Percentiles rank a stretch among this genome's conserved stretches.
phyloP scores from a whole-genome alignment of 1,284 basidiomycete genomes.

The Cryptococcus sp. region DNA sequence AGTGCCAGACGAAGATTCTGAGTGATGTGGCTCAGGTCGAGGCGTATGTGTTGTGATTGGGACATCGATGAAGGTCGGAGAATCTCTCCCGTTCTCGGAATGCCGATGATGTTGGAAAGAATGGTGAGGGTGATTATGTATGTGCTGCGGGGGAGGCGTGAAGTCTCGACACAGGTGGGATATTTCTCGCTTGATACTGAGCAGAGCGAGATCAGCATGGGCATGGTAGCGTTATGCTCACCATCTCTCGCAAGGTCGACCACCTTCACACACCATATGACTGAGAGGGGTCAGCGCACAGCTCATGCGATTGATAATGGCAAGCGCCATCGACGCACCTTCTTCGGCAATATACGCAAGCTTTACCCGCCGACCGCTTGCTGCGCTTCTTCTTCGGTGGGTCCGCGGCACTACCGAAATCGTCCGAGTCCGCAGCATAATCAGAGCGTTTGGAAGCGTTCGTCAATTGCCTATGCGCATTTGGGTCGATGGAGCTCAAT shows the following conservation, averaged over 20 bases:
- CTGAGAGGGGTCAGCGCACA: slow-evolving; percentile 25
- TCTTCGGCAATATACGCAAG: slow-evolving; percentile 88
- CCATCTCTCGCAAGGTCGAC: slow-evolving; percentile 84
- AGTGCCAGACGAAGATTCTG: slow-evolving; percentile 25
- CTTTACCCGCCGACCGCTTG: slow-evolving; percentile 61
- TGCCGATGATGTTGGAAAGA: not conserved
- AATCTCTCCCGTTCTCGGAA: too few relatives aligned
- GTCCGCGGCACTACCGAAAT: slow-evolving; percentile 12
- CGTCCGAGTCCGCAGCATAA: slow-evolving; percentile 2
- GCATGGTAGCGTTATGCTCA: slow-evolving; percentile 48
- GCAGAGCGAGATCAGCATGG: not conserved
- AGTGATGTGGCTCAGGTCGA: not conserved
- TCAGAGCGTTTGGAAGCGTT: too few relatives aligned
- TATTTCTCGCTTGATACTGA: slow-evolving; percentile 86
- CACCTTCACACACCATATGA: slow-evolving; percentile 81
- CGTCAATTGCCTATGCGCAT: too few relatives aligned
- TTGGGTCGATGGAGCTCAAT: too few relatives aligned
- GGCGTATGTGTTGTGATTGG: not conserved
- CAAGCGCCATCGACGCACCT: slow-evolving; percentile 56
- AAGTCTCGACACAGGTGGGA: slow-evolving; percentile 89
- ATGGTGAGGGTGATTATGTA: slow-evolving; percentile 6
- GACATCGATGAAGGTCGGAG: too few relatives aligned
- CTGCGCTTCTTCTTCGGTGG: slow-evolving; percentile 59
- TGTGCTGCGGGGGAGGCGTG: slow-evolving; percentile 56
- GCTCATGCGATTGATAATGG: not conserved